Evolutionary conservation across 495 filamentous ascomycete species (phyloP).

Genomic region (Elaphomyces granulatus): DNA sequence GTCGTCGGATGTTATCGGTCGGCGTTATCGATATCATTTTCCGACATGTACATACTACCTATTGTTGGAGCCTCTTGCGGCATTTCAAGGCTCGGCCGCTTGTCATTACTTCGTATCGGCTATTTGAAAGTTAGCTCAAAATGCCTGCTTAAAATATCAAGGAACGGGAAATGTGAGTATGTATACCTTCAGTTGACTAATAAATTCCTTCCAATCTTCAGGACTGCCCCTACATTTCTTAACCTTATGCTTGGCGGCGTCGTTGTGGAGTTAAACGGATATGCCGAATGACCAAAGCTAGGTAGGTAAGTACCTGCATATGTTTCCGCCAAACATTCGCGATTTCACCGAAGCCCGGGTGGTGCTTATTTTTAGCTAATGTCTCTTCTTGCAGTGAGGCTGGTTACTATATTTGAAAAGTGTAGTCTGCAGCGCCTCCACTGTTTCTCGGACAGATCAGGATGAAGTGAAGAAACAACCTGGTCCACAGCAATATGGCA

Average conservation of each 20-base stretch:
- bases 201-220: not conserved
- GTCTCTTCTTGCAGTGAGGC: not conserved
- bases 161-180: not conserved
- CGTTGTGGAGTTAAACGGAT: not conserved
- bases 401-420: not conserved
- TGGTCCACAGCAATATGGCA: too few species aligned
- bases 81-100: not conserved
- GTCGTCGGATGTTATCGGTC: not conserved
- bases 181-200: not conserved
- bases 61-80: not conserved
- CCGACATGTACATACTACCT: not conserved
- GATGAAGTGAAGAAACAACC: too few species aligned
- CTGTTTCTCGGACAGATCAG: not conserved
- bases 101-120: not conserved
- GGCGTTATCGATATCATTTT: not conserved
- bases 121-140: constrained; percentile 5
- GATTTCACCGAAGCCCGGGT: not conserved
- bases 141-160: not conserved
- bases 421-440: not conserved
- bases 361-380: not conserved
- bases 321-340: not conserved
- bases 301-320: not conserved
- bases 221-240: not conserved
- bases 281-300: not conserved
- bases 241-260: not conserved